These are phyloP conservation scores for Epithemia pelagica DNA, from an alignment of 108 stramenopile genomes.

Conservation along the genomic window DNA sequence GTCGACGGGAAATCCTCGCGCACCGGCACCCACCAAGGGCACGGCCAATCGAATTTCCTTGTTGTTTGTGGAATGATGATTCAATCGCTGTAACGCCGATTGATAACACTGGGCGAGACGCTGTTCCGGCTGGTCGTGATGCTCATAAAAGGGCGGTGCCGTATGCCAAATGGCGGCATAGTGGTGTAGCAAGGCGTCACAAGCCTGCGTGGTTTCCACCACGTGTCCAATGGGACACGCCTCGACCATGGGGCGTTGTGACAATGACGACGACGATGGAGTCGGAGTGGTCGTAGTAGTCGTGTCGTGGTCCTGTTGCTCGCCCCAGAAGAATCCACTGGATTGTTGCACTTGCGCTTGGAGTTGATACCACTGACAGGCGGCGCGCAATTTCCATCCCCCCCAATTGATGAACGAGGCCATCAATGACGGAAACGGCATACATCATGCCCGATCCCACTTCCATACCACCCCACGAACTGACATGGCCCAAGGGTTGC, in stretches of 20 bases:
- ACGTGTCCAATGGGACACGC: conserved; percentile 48
- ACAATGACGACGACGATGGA: too few relatives aligned
- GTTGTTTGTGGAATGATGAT: too few relatives aligned
- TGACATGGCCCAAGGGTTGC: conserved; percentile 56
- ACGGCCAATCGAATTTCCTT: conserved; percentile 34
- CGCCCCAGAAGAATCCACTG: not conserved
- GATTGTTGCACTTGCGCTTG: too few relatives aligned
- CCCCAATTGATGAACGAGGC: conserved; percentile 71
- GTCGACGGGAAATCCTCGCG: conserved; percentile 52
- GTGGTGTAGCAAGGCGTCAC: conserved; percentile 14
- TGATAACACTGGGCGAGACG: conserved; percentile 1
- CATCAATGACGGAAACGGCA: conserved; percentile 56
- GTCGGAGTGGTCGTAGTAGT: not conserved
- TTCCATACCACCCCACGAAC: conserved; percentile 77
- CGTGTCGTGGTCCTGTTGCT: conserved; percentile 9
- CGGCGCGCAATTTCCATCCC: conserved; percentile 32
- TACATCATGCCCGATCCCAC: conserved; percentile 65
- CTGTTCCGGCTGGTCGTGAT: conserved; percentile 17
- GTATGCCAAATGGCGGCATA: conserved; percentile 55
- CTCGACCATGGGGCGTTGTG: conserved; percentile 5
- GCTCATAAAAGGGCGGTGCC: conserved; percentile 55
- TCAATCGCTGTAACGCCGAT: not conserved
- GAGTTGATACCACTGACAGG: conserved; percentile 8
- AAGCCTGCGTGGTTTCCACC: conserved; percentile 32
- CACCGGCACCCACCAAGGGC: conserved; percentile 68